Evolutionary conservation across 2,329 filamentous ascomycete species (phyloP).

Genomic region (Graphilbum sp.): DNA sequence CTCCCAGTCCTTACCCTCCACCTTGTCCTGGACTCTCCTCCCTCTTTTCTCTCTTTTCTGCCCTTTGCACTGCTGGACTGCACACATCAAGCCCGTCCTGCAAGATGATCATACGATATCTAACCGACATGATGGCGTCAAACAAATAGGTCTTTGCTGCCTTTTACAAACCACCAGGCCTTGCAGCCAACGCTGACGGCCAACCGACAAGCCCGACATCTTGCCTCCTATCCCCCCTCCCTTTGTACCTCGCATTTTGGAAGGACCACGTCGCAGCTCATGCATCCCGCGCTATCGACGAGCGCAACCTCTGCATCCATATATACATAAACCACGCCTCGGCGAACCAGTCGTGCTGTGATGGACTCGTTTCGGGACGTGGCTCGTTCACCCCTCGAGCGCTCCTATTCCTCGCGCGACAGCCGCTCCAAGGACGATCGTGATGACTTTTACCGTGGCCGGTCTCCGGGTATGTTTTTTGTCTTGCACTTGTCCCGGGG

Average conservation of each 20-base stretch:
- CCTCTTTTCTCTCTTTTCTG: background rate
- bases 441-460: constrained; percentile 47
- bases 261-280: too few species aligned
- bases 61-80: background rate
- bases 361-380: constrained; percentile 44
- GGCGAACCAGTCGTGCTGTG: background rate
- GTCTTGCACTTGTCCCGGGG: background rate
- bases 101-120: background rate
- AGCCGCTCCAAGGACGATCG: constrained; percentile 33
- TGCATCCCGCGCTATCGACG: too few species aligned
- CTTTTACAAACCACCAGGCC: constrained; percentile 26
- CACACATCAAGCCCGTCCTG: too few species aligned
- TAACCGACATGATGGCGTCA: constrained; percentile 1
- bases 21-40: too few species aligned
- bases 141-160: background rate
- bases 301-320: too few species aligned
- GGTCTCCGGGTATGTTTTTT: constrained; percentile 48
- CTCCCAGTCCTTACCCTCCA: too few species aligned
- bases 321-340: too few species aligned
- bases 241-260: too few species aligned
- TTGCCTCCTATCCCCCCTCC: too few species aligned
- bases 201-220: background rate
- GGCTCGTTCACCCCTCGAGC: constrained; percentile 35
- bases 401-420: constrained; percentile 34
- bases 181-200: background rate